These are phyloP conservation scores for Aspergillus diversus DNA, from an alignment of 495 filamentous ascomycete species.

Conservation along the genomic window DNA sequence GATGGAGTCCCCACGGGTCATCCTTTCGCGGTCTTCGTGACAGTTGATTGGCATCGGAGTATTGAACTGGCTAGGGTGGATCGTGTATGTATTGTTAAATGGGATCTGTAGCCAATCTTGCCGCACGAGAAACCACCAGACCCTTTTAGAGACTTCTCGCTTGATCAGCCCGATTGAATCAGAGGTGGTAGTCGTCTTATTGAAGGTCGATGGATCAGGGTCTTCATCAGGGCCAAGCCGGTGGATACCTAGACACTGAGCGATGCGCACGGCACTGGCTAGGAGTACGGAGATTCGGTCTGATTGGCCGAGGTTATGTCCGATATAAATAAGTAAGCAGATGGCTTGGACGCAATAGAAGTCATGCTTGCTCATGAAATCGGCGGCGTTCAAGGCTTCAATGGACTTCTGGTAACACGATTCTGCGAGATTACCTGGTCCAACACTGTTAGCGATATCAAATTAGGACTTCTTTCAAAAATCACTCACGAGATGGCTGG, in stretches of 20 bases:
- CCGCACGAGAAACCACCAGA: conserved; percentile 26
- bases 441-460: no score
- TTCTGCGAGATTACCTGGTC: neutral
- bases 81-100: conserved; percentile 22
- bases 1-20: neutral
- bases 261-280: conserved; percentile 17
- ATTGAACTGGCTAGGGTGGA: conserved; percentile 20
- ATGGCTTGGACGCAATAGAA: conserved; percentile 21
- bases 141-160: conserved; percentile 23
- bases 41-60: conserved; percentile 23
- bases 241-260: conserved; percentile 21
- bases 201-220: no score
- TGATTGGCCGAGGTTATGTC: conserved; percentile 20
- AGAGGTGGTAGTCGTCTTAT: no score
- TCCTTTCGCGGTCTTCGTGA: neutral
- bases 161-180: conserved; percentile 1
- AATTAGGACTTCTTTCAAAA: neutral
- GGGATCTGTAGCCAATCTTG: conserved; percentile 27
- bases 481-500: neutral
- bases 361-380: conserved; percentile 23
- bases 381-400: conserved; percentile 2
- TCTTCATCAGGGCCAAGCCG: conserved; percentile 12
- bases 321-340: conserved; percentile 22
- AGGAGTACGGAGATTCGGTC: conserved; percentile 19
- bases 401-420: neutral